These are phyloP conservation scores for Micractinium sp. DNA, from an alignment of 139 green algal genomes.

Conservation along the genomic window DNA sequence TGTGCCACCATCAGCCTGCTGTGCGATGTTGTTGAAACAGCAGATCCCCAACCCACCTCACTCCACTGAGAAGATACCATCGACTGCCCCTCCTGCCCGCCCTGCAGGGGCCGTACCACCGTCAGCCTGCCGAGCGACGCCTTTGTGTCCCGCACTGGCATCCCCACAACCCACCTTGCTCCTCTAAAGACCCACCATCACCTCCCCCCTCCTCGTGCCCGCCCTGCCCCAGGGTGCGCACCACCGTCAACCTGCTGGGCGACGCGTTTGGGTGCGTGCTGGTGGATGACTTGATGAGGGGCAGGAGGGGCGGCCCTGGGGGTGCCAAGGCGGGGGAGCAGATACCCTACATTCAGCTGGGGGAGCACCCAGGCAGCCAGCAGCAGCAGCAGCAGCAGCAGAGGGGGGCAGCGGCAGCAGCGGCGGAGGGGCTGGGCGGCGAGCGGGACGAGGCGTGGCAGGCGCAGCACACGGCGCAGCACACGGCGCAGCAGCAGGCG, in stretches of 20 bases:
- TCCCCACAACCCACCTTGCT: too few relatives aligned
- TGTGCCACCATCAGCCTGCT: too few relatives aligned
- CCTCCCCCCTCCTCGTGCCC: background rate
- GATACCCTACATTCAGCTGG: slow-evolving; percentile 18
- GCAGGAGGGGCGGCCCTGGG: background rate
- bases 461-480: too few relatives aligned
- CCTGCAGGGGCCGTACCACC: slow-evolving; percentile 37
- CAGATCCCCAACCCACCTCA: too few relatives aligned
- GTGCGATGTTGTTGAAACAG: too few relatives aligned
- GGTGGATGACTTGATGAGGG: slow-evolving; percentile 21
- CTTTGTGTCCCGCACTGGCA: slow-evolving; percentile 19
- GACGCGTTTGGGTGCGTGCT: slow-evolving; percentile 53
- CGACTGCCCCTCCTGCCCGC: background rate
- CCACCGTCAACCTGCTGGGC: slow-evolving; percentile 60
- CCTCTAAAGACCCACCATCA: too few relatives aligned
- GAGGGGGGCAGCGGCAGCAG: background rate
- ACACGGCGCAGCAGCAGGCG: too few relatives aligned
- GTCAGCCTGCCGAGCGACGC: slow-evolving; percentile 64
- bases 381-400: background rate
- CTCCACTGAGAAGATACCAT: background rate
- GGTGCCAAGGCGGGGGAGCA: background rate
- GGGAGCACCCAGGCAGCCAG: too few relatives aligned
- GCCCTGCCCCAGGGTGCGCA: slow-evolving; percentile 36
- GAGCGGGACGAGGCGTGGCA: too few relatives aligned
- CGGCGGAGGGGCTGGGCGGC: too few relatives aligned